These are phyloP conservation scores for Populus hybrid DNA, from an alignment of 441 rosid genomes.

Conservation along the genomic window DNA sequence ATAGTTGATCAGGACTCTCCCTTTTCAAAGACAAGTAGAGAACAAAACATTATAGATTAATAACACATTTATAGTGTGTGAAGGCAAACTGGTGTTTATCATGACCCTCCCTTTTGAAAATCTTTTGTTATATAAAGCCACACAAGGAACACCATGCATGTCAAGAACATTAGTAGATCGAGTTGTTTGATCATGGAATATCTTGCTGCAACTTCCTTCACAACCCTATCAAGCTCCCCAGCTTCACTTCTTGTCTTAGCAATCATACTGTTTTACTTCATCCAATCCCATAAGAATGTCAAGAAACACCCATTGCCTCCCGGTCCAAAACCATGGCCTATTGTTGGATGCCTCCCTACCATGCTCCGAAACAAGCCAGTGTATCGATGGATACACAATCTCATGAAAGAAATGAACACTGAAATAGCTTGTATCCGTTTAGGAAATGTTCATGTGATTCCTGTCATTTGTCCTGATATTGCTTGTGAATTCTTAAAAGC, in stretches of 20 bases:
- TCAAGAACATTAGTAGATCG: neutral
- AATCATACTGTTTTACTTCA: neutral
- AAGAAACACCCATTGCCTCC: conserved; percentile 39
- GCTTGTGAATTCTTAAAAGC: conserved; percentile 46
- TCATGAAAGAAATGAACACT: conserved; percentile 46
- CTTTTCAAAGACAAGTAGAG: too few species aligned
- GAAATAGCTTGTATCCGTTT: conserved; percentile 51
- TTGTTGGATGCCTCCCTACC: conserved; percentile 40
- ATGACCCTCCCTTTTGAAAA: too few species aligned
- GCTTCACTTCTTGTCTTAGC: neutral
- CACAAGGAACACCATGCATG: too few species aligned
- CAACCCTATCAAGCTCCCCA: neutral
- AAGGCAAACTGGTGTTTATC: too few species aligned
- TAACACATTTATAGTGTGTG: neutral
- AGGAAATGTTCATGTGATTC: conserved; percentile 42
- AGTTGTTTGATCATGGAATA: neutral
- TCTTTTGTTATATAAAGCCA: too few species aligned
- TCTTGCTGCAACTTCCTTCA: neutral
- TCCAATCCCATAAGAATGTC: neutral
- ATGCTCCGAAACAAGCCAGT: conserved; percentile 33
- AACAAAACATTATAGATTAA: too few species aligned
- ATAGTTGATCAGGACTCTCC: too few species aligned
- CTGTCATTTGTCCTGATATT: conserved; percentile 46
- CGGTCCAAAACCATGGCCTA: conserved; percentile 54
- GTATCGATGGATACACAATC: conserved; percentile 43